A percentile compares a stretch with the other conserved stretches of the same genome.
Conservation (phyloP, 768 basidiomycete genomes). For the Podaxis pistillaris region DNA sequence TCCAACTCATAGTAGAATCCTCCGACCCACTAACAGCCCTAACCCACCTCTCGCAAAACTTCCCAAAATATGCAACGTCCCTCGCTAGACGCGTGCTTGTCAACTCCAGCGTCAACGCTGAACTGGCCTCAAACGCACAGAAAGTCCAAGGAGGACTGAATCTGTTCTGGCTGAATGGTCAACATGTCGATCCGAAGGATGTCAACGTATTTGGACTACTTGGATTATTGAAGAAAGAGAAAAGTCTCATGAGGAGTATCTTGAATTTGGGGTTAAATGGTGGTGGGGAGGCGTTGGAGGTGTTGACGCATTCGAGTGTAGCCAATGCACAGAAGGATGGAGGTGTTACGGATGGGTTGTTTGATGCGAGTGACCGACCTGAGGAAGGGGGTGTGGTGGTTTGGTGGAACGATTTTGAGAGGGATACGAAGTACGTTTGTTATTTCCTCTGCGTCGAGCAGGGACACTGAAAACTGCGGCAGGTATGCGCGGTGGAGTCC, state of each 20-base stretch:
- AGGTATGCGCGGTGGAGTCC: conserved; percentile 55
- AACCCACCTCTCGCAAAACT: conserved; percentile 76
- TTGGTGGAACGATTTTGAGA: conserved; percentile 93
- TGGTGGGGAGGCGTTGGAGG: conserved; percentile 62
- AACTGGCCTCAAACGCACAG: conserved; percentile 56
- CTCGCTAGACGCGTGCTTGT: conserved; percentile 68
- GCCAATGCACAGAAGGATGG: conserved; percentile 47
- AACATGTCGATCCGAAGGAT: conserved; percentile 55
- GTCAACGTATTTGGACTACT: conserved; percentile 72
- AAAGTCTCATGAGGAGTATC: conserved; percentile 56
- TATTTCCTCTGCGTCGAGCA: conserved; percentile 3
- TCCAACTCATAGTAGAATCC: conserved; percentile 72
- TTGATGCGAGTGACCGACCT: conserved; percentile 84
- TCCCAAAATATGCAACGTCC: conserved; percentile 80
- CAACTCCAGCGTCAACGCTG: conserved; percentile 47
- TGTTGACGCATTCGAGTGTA: conserved; percentile 67
- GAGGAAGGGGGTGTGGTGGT: conserved; percentile 76
- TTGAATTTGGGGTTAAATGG: conserved; percentile 56
- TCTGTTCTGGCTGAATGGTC: conserved; percentile 82
- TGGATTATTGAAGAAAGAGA: conserved; percentile 72
- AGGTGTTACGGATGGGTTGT: conserved; percentile 64
- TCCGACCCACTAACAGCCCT: conserved; percentile 52
- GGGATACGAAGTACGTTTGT: conserved; percentile 60
- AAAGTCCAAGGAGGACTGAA: conserved; percentile 52
- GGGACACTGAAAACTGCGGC: background rate